Evolutionary conservation across 257 asterid genomes (phyloP).

Genomic region (Misopates orontium): DNA sequence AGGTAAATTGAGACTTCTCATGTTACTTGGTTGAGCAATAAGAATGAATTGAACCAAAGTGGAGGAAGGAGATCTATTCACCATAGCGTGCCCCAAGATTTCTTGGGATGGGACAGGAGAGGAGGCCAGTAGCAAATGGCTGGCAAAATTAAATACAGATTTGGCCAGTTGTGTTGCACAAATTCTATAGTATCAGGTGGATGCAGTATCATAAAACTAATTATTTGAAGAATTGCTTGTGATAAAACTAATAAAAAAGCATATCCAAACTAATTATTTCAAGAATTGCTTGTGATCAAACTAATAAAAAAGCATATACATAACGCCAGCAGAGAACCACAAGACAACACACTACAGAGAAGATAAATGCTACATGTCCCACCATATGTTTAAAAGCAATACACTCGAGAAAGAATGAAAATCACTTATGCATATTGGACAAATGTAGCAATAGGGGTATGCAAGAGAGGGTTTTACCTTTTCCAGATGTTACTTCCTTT

Average conservation of each 20-base stretch:
- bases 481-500: slow-evolving; percentile 96
- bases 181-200: not conserved
- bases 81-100: no score
- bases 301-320: no score
- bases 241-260: not conserved
- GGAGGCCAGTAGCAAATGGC: no score
- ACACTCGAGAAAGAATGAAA: not conserved
- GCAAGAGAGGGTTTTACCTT: slow-evolving; percentile 54
- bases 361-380: slow-evolving; percentile 22
- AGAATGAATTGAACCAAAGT: no score
- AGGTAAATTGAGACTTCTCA: no score
- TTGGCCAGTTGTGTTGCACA: not conserved
- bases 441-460: not conserved
- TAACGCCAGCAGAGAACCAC: no score
- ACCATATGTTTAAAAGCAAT: slow-evolving; percentile 17
- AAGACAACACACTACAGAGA: not conserved
- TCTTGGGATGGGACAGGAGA: no score
- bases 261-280: no score
- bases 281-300: no score
- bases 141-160: not conserved
- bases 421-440: not conserved
- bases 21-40: no score
- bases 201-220: not conserved
- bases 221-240: not conserved
- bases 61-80: no score